Percentiles rank a stretch among this genome's conserved stretches.
Evolutionary conservation across 2,329 filamentous ascomycete species (phyloP).

Genomic region (Trichoderma sp.): DNA sequence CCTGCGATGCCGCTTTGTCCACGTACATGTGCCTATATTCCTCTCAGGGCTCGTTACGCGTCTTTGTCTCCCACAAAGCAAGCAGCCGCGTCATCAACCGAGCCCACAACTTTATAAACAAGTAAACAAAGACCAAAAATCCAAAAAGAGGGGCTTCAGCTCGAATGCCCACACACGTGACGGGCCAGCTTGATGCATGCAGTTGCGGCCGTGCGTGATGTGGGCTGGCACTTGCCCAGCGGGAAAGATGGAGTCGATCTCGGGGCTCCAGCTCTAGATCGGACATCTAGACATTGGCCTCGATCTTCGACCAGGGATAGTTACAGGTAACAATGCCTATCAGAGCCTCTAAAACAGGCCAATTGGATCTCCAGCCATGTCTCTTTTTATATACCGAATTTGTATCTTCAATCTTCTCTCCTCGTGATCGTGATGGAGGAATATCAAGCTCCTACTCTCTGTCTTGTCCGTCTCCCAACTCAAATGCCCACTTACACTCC

Average conservation of each 20-base stretch:
- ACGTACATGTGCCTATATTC: too few relatives aligned
- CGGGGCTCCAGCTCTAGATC: not conserved
- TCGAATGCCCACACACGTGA: constrained; percentile 8
- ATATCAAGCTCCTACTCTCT: not conserved
- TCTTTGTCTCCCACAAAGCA: not conserved
- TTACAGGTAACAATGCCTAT: not conserved
- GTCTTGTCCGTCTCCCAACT: not conserved
- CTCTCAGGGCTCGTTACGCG: not conserved
- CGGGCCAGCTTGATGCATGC: not conserved
- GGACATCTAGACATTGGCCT: constrained; percentile 5
- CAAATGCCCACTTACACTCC: not conserved
- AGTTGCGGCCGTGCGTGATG: not conserved
- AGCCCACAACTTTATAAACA: not conserved
- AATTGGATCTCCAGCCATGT: not conserved
- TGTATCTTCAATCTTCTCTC: not conserved
- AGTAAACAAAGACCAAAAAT: not conserved
- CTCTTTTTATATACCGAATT: not conserved
- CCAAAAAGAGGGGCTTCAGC: not conserved
- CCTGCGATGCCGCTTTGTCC: not conserved
- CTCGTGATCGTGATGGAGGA: not conserved
- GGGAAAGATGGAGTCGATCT: not conserved
- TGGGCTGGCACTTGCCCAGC: constrained; percentile 5
- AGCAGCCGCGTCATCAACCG: not conserved
- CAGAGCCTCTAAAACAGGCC: not conserved
- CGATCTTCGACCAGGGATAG: not conserved